These are phyloP conservation scores for Blepharisma japonicum DNA, from an alignment of 73 alveolate species.

Conservation along the genomic window DNA sequence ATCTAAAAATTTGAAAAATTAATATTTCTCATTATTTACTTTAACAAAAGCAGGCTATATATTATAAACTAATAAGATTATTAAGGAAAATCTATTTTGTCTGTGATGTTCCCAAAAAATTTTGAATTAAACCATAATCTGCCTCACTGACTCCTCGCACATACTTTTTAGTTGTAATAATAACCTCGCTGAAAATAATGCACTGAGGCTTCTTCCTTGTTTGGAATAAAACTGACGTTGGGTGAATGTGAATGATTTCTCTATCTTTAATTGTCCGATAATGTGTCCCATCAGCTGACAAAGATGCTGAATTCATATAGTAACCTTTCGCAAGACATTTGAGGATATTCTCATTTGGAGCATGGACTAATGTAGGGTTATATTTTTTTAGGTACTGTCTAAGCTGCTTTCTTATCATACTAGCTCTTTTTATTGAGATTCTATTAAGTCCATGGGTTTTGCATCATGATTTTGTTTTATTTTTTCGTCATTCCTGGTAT, in stretches of 20 bases:
- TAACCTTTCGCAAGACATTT: conserved; percentile 39
- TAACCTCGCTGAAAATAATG: conserved; percentile 91
- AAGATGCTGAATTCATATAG: conserved; percentile 91
- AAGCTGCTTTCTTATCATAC: conserved; percentile 65
- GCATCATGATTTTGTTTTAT: conserved; percentile 52
- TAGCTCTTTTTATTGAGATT: conserved; percentile 63
- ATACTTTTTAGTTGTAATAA: conserved; percentile 87
- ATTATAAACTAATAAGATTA: no score
- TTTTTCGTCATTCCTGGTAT: conserved; percentile 49
- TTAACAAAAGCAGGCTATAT: no score
- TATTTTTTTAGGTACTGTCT: conserved; percentile 41
- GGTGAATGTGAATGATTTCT: conserved; percentile 93
- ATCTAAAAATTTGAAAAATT: no score
- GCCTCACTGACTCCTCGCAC: conserved; percentile 84
- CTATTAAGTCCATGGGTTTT: conserved; percentile 73
- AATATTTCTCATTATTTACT: no score
- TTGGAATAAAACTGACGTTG: conserved; percentile 84
- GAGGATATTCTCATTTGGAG: not conserved
- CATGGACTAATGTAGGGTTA: conserved; percentile 36
- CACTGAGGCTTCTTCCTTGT: conserved; percentile 85
- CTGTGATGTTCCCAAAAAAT: not conserved
- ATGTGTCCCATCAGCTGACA: conserved; percentile 82
- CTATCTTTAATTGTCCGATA: conserved; percentile 89
- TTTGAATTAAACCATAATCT: not conserved
- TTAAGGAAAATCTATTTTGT: no score